These are phyloP conservation scores for Penicillium sp. DNA, from an alignment of 2,329 filamentous ascomycete species.

Conservation along the genomic window DNA sequence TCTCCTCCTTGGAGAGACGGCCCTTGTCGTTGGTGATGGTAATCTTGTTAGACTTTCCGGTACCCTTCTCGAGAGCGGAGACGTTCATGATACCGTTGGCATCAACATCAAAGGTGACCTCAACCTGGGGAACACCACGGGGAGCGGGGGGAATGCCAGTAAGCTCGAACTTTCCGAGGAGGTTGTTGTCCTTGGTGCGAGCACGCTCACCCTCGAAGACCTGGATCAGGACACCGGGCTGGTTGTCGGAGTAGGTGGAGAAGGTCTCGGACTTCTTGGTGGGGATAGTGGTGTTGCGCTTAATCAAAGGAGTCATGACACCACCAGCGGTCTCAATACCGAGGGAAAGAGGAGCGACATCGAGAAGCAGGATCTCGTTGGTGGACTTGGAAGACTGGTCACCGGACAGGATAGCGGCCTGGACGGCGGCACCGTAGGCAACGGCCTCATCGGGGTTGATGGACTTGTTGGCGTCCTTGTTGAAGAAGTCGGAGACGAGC, in stretches of 20 bases:
- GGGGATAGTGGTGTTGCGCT: constrained; percentile 86
- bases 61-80: constrained; percentile 92
- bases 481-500: constrained; percentile 92
- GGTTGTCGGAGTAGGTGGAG: constrained; percentile 95
- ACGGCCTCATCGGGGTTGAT: constrained; percentile 99
- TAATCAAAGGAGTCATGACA: constrained; percentile 95
- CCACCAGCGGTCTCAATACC: constrained; percentile 96
- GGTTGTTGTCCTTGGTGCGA: constrained; percentile 94
- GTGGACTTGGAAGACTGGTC: too few species aligned
- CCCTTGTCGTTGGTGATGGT: constrained; percentile 99
- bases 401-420: constrained; percentile 88
- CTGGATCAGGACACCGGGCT: constrained; percentile 89
- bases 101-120: constrained; percentile 95
- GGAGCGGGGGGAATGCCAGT: constrained; percentile 90
- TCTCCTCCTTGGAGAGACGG: constrained; percentile 89
- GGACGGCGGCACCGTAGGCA: constrained; percentile 91
- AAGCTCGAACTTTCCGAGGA: constrained; percentile 95
- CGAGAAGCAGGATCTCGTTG: too few species aligned
- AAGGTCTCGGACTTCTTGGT: constrained; percentile 98
- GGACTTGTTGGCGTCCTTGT: constrained; percentile 97
- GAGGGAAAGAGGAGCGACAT: constrained; percentile 90
- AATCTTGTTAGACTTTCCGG: constrained; percentile 92
- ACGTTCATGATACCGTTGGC: constrained; percentile 98
- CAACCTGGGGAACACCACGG: constrained; percentile 93
- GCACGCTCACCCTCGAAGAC: constrained; percentile 89